Conservation (phyloP, 441 rosid species). For the Euphorbia corollata region DNA sequence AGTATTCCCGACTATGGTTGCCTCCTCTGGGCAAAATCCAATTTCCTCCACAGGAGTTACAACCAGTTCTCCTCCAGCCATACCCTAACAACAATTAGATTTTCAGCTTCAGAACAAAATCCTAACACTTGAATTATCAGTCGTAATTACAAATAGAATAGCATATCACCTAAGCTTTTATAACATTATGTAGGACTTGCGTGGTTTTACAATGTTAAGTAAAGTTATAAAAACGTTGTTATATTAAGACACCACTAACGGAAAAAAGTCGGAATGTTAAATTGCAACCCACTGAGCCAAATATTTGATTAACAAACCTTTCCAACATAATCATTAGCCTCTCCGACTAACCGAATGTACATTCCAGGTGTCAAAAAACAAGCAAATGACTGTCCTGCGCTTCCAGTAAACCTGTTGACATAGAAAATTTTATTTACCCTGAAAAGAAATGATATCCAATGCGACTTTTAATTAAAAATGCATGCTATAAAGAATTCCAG, state of each 20-base stretch:
- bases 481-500: conserved; percentile 14
- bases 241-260: background rate
- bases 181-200: background rate
- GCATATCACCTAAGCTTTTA: background rate
- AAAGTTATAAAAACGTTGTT: background rate
- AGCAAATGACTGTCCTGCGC: conserved; percentile 97
- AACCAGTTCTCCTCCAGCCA: conserved; percentile 96
- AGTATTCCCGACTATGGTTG: conserved; percentile 87
- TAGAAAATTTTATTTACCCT: conserved; percentile 27
- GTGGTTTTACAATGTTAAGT: background rate
- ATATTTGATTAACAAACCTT: conserved; percentile 47
- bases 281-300: background rate
- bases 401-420: conserved; percentile 64
- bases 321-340: conserved; percentile 93
- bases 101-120: conserved; percentile 20
- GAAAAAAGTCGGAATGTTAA: background rate
- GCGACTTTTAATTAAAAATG: background rate
- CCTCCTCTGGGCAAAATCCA: conserved; percentile 82
- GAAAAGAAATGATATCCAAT: background rate
- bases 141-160: background rate
- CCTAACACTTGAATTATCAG: background rate
- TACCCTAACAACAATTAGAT: conserved; percentile 50
- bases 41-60: conserved; percentile 61
- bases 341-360: conserved; percentile 84
- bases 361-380: conserved; percentile 96